Base-by-base conservation (phyloP, 139 green algal genomes). In the Microglena sp. region DNA sequence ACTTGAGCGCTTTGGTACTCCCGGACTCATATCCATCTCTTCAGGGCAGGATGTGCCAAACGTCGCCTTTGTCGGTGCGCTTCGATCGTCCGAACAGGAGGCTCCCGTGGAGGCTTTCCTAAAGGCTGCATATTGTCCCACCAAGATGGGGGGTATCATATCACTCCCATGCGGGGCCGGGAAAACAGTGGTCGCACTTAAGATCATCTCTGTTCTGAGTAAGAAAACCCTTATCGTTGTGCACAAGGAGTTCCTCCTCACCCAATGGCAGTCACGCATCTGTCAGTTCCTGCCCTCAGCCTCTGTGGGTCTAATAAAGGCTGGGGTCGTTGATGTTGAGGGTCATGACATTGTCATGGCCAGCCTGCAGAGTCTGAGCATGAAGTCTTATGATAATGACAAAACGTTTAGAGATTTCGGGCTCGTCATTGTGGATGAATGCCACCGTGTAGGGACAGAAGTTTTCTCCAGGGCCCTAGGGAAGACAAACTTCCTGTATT, bases 171-270 rank as follows among this genome's bases (percentile, higher is more conserved):
- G 67, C 45, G 67, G 43, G 21, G 18, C 28, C 28, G 67, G 67
- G 6, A 73, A 73, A 46, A 73, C 67, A 21, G 67, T 68, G 22
- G 56, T 60, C n/a, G 67, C 57, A 1, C 18, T 73, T 2, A 31
- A 73, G 45, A 36, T 67, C n/a, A n/a, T 66, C 2, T n/a, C 4
- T 2, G 33, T 34, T 2, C 24, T 73, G 30, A n/a, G 33, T 1
- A 8, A 53, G 28, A 62, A 62, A 24, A 64, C 58, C 11, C 7
- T 73, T 3, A 34, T 73, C 26, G n/a, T 73, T 24, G 67, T 73
- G 26, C 67, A 73, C 67, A 73, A 73, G 58, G 67, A 73, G 4
- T 73, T 73, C 24, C 58, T 73, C 32, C 1, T 67, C 44, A 31
- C n/a, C 26, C 67, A 73, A 33, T 73, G 67, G 67, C 45, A 26